These are phyloP conservation scores for Scortechinia acanthostroma DNA, from an alignment of 2,329 filamentous ascomycete genomes.

Conservation along the genomic window DNA sequence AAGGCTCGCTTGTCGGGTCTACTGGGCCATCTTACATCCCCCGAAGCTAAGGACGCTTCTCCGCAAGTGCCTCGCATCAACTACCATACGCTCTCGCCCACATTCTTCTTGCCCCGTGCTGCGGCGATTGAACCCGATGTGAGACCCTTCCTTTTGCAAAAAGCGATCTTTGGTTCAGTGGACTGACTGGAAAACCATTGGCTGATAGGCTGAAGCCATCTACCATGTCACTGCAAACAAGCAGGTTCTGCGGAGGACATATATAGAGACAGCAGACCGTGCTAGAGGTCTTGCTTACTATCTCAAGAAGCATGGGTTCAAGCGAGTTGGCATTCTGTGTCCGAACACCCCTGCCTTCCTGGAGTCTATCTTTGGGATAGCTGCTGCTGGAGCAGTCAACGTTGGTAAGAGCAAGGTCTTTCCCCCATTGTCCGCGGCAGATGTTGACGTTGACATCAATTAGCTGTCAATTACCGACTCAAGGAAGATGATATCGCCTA, in stretches of 20 bases:
- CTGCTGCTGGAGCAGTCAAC: slow-evolving; percentile 72
- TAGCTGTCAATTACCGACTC: slow-evolving; percentile 64
- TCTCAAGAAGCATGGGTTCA: slow-evolving; percentile 65
- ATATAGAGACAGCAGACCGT: slow-evolving; percentile 76
- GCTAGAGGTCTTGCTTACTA: slow-evolving; percentile 84
- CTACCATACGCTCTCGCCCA: neutral
- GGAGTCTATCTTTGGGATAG: slow-evolving; percentile 81
- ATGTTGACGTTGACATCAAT: slow-evolving; percentile 3
- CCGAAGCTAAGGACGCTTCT: neutral
- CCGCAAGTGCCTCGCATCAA: neutral
- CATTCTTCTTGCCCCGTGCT: slow-evolving; percentile 2
- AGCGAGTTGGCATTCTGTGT: slow-evolving; percentile 75
- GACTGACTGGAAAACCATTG: too few species aligned
- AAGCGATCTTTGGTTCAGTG: too few species aligned
- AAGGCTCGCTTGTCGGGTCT: neutral
- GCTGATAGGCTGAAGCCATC: slow-evolving; percentile 65
- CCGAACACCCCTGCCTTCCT: slow-evolving; percentile 94
- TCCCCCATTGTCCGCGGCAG: slow-evolving; percentile 38
- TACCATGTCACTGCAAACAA: slow-evolving; percentile 78
- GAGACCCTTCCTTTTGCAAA: neutral
- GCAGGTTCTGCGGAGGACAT: slow-evolving; percentile 67
- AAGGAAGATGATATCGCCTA: slow-evolving; percentile 83
- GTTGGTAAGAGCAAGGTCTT: slow-evolving; percentile 34
- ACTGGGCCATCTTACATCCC: neutral
- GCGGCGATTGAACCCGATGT: neutral